These are phyloP conservation scores for Zostera marina DNA, from an alignment of 116 monocot genomes.

Conservation along the genomic window DNA sequence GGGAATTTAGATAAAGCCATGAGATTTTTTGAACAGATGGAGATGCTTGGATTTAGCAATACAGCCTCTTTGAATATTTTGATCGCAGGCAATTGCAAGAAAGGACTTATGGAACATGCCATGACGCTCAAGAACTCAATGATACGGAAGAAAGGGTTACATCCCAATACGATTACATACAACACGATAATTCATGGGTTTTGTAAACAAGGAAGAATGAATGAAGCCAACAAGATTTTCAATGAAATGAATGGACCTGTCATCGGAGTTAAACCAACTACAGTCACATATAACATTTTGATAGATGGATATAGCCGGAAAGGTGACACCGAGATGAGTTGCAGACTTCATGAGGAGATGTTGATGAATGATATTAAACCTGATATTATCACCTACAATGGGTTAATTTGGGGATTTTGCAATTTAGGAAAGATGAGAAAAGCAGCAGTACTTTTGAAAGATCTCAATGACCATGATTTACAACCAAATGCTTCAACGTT, in stretches of 20 bases:
- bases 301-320: conserved; percentile 46
- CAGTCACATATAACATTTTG: conserved; percentile 54
- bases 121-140: conserved; percentile 33
- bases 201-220: conserved; percentile 62
- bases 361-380: conserved; percentile 26
- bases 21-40: conserved; percentile 53
- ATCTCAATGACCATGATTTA: conserved; percentile 37
- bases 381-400: conserved; percentile 73
- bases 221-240: conserved; percentile 58
- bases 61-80: conserved; percentile 53
- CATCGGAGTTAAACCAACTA: conserved; percentile 23
- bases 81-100: conserved; percentile 56
- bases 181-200: conserved; percentile 67
- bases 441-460: conserved; percentile 48
- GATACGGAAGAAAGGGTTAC: conserved; percentile 35
- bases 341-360: conserved; percentile 71
- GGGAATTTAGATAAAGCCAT: conserved; percentile 58
- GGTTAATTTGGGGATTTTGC: conserved; percentile 60
- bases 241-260: conserved; percentile 40
- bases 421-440: conserved; percentile 88
- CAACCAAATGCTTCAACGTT: conserved; percentile 59
- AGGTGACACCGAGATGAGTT: conserved; percentile 41
- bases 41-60: conserved; percentile 38
- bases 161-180: conserved; percentile 58
- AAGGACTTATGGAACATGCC: conserved; percentile 28